Percentiles rank a stretch among this genome's conserved stretches.
These are phyloP conservation scores for Collybia sordida DNA, from an alignment of 768 basidiomycete genomes.

Conservation along the genomic window DNA sequence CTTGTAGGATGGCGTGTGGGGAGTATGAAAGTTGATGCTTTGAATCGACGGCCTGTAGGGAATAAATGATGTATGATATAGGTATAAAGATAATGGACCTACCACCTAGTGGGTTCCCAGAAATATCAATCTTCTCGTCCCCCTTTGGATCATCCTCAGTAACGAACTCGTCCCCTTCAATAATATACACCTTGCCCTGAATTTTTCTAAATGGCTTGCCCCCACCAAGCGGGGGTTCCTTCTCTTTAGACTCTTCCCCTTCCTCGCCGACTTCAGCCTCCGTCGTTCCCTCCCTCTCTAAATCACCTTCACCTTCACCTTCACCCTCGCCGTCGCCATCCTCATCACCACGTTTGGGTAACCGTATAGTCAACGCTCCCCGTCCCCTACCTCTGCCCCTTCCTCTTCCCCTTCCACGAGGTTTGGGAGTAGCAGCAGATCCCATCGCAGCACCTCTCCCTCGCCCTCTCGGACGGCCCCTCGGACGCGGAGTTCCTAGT, in stretches of 20 bases:
- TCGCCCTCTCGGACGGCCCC: slow-evolving; percentile 44
- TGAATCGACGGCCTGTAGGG: slow-evolving; percentile 76
- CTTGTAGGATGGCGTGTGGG: slow-evolving; percentile 82
- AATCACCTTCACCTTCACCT: slow-evolving; percentile 31
- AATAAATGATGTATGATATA: slow-evolving; percentile 3
- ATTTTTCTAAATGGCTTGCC: slow-evolving; percentile 76
- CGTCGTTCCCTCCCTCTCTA: slow-evolving; percentile 29
- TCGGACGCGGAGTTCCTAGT: slow-evolving; percentile 31
- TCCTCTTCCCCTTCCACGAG: slow-evolving; percentile 38
- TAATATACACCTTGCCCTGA: slow-evolving; percentile 70
- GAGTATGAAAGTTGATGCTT: slow-evolving; percentile 85
- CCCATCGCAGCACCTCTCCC: slow-evolving; percentile 25
- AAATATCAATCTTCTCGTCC: slow-evolving; percentile 86
- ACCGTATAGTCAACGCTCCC: slow-evolving; percentile 25
- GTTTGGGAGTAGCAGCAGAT: slow-evolving; percentile 29
- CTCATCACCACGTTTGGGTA: slow-evolving; percentile 29
- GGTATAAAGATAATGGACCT: slow-evolving; percentile 23
- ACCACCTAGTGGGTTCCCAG: slow-evolving; percentile 87
- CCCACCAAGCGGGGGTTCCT: slow-evolving; percentile 44
- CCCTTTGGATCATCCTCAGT: slow-evolving; percentile 85
- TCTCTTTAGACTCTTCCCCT: slow-evolving; percentile 38
- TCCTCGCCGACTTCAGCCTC: slow-evolving; percentile 30
- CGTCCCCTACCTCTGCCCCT: slow-evolving; percentile 27
- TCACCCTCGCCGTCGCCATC: slow-evolving; percentile 35
- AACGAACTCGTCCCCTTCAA: slow-evolving; percentile 88